Evolutionary conservation across 2,329 filamentous ascomycete species (phyloP).

Genomic region (Apiospora aurea): DNA sequence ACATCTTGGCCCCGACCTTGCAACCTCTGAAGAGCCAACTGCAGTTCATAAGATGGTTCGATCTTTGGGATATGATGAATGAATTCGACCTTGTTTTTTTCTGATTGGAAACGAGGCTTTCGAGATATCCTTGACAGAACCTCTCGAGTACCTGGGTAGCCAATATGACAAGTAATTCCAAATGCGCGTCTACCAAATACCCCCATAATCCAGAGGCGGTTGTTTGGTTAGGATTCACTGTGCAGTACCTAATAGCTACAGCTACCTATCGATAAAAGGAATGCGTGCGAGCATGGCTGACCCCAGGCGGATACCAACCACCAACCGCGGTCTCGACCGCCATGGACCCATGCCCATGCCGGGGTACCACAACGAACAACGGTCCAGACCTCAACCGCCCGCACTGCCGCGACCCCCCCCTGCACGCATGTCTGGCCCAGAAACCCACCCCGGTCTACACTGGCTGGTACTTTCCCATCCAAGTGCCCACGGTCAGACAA

Average conservation of each 20-base stretch:
- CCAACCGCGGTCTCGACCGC: conserved; percentile 1
- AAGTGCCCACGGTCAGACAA: conserved; percentile 1
- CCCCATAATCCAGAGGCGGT: neutral
- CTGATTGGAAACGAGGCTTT: neutral
- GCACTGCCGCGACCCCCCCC: neutral
- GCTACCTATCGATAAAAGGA: neutral
- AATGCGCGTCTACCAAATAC: neutral
- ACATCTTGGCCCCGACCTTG: neutral
- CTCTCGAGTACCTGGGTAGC: too few species aligned
- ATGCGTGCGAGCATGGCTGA: neutral
- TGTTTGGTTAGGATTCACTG: neutral
- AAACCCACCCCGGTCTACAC: neutral
- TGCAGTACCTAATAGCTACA: neutral
- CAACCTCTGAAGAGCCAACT: neutral
- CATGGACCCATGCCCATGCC: conserved; percentile 13
- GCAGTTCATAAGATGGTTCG: neutral
- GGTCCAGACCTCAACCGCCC: conserved; percentile 20
- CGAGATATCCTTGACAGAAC: neutral
- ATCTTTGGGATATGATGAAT: neutral
- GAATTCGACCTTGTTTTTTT: neutral
- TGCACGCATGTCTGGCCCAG: neutral
- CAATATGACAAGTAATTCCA: neutral
- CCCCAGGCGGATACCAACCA: conserved; percentile 5
- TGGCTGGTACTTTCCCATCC: neutral
- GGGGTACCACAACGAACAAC: conserved; percentile 12